phyloP scores from a whole-genome alignment of 2,329 filamentous ascomycete species.

The Colletotrichum brevisporum region DNA sequence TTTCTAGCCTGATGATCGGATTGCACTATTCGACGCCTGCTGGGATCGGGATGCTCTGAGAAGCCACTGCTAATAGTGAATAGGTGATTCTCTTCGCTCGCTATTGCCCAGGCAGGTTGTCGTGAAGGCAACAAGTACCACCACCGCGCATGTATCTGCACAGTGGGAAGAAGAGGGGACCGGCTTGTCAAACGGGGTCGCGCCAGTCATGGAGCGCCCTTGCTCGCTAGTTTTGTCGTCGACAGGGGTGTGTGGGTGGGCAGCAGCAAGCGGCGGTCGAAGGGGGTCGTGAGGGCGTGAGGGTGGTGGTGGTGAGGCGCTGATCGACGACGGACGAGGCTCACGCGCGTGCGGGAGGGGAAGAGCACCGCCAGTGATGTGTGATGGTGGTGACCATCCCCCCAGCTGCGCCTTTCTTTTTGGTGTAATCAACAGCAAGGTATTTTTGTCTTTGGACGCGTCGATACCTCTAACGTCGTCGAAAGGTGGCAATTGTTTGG shows the following conservation, averaged over 20 bases:
- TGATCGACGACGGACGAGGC: constrained; percentile 21
- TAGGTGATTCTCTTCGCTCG: neutral
- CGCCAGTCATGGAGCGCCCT: constrained; percentile 26
- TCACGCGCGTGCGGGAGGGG: constrained; percentile 5
- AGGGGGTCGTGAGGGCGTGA: neutral
- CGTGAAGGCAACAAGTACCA: constrained; percentile 6
- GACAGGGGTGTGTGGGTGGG: constrained; percentile 19
- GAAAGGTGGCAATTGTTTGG: no score
- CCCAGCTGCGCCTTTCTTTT: neutral
- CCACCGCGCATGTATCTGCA: neutral
- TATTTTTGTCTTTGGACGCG: no score
- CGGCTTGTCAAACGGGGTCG: constrained; percentile 34
- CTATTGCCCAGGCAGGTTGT: neutral
- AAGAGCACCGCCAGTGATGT: neutral
- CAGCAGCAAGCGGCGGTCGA: constrained; percentile 17
- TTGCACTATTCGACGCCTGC: constrained; percentile 6
- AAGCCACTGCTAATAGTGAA: no score
- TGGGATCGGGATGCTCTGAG: constrained; percentile 3
- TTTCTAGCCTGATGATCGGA: neutral
- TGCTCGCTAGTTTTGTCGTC: constrained; percentile 30
- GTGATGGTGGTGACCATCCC: neutral
- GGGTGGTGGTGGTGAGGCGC: constrained; percentile 20
- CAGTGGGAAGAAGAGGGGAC: constrained; percentile 13
- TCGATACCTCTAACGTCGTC: no score
- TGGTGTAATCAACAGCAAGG: neutral